These are phyloP conservation scores for Pichia phayaonensis DNA, from an alignment of 805 yeast species.

Conservation along the genomic window DNA sequence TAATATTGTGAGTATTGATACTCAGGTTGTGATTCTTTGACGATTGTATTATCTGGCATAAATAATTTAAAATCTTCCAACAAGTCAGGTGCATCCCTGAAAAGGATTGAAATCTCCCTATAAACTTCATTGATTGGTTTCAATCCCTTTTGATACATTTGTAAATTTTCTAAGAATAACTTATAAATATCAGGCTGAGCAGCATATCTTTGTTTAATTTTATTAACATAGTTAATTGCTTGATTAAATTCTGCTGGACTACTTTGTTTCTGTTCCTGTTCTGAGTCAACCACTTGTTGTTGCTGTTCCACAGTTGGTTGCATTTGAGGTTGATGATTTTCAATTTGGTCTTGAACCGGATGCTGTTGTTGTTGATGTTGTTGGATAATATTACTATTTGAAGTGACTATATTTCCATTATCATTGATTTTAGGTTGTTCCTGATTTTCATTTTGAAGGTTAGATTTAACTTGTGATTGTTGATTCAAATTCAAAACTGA, in stretches of 20 bases:
- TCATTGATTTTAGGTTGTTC: neutral
- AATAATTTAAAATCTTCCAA: slow-evolving; percentile 93
- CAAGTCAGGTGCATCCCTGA: slow-evolving; percentile 90
- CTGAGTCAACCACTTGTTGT: slow-evolving; percentile 15
- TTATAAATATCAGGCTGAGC: slow-evolving; percentile 94
- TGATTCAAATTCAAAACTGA: slow-evolving; percentile 14
- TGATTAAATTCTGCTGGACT: slow-evolving; percentile 93
- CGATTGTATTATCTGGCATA: slow-evolving; percentile 65
- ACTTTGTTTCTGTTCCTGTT: slow-evolving; percentile 27
- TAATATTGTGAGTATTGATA: slow-evolving; percentile 14
- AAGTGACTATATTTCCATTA: neutral
- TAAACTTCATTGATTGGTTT: slow-evolving; percentile 94
- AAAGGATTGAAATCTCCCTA: slow-evolving; percentile 81
- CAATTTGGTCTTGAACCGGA: neutral
- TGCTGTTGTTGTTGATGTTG: neutral
- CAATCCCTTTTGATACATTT: slow-evolving; percentile 94
- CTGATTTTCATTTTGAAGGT: neutral
- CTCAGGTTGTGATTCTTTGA: slow-evolving; percentile 22
- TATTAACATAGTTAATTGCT: slow-evolving; percentile 93
- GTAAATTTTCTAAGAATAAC: slow-evolving; percentile 87
- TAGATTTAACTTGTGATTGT: neutral
- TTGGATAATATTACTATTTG: neutral
- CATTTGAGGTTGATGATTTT: slow-evolving; percentile 11
- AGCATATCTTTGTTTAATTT: slow-evolving; percentile 88
- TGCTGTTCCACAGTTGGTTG: slow-evolving; percentile 9